Evolutionary conservation across 495 filamentous ascomycete genomes (phyloP).

Genomic region (Aspergillus bridgeri): DNA sequence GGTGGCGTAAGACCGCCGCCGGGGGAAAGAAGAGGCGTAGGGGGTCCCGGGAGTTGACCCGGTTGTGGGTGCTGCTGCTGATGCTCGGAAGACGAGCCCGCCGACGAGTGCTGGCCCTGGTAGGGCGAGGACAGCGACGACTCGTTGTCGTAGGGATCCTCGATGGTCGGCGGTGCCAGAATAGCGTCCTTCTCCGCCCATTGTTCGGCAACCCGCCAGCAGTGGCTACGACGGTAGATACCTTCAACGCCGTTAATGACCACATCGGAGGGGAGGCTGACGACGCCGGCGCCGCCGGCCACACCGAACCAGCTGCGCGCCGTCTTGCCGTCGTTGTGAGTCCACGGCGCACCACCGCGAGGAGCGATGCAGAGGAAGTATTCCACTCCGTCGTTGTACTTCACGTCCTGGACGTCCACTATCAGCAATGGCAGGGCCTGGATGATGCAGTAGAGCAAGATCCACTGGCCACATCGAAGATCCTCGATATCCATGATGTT

Average conservation of each 20-base stretch:
- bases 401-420: constrained; percentile 77
- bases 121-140: constrained; percentile 45
- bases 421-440: constrained; percentile 89
- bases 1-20: constrained; percentile 33
- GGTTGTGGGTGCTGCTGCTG: constrained; percentile 14
- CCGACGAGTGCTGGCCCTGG: constrained; percentile 42
- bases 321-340: constrained; percentile 62
- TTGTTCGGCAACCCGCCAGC: constrained; percentile 78
- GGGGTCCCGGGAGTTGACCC: constrained; percentile 14
- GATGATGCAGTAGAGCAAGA: constrained; percentile 88
- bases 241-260: constrained; percentile 88
- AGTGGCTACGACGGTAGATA: constrained; percentile 86
- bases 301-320: constrained; percentile 79
- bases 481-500: constrained; percentile 70
- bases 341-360: constrained; percentile 81
- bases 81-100: constrained; percentile 36
- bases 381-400: constrained; percentile 77
- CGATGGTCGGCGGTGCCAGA: constrained; percentile 34
- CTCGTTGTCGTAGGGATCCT: constrained; percentile 42
- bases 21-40: constrained; percentile 28
- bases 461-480: constrained; percentile 82
- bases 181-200: constrained; percentile 55
- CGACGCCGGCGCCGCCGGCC: constrained; percentile 63
- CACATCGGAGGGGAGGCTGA: constrained; percentile 74
- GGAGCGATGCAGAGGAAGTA: constrained; percentile 96